Percentiles rank a stretch among this genome's conserved stretches.
Conservation (phyloP, 2,329 filamentous ascomycete genomes). For the Penicillium sp. region DNA sequence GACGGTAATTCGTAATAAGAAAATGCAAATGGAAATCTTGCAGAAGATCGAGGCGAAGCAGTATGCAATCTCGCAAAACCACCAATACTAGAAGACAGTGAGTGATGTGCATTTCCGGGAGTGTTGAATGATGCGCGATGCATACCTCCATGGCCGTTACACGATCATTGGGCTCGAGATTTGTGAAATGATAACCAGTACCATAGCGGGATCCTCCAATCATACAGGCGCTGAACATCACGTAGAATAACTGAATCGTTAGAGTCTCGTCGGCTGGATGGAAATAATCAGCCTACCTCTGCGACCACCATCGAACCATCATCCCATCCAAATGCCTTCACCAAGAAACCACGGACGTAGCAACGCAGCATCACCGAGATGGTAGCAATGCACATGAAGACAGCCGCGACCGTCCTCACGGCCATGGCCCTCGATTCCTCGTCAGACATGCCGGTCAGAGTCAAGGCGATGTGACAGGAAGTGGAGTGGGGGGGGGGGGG, state of each 20-base stretch:
- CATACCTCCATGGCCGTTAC: constrained; percentile 29
- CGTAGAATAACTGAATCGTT: constrained; percentile 20
- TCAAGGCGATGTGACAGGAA: neutral
- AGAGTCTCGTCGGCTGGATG: neutral
- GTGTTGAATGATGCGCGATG: neutral
- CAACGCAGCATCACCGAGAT: constrained; percentile 29
- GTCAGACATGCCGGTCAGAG: constrained; percentile 9
- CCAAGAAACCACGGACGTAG: constrained; percentile 30
- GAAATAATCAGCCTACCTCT: constrained; percentile 16
- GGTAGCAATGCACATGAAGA: constrained; percentile 26
- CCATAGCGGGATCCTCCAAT: constrained; percentile 32
- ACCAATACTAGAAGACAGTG: constrained; percentile 40
- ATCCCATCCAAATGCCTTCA: constrained; percentile 35
- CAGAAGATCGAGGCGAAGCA: constrained; percentile 47
- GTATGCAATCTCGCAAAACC: constrained; percentile 54
- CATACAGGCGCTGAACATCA: constrained; percentile 31
- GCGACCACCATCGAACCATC: constrained; percentile 32
- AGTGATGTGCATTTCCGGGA: neutral
- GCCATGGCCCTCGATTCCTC: constrained; percentile 22
- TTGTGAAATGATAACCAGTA: constrained; percentile 24
- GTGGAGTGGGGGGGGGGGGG: neutral
- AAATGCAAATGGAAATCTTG: constrained; percentile 53
- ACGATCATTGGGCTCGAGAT: constrained; percentile 15
- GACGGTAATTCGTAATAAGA: constrained; percentile 53
- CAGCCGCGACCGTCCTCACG: constrained; percentile 25